phyloP scores from a whole-genome alignment of 2,329 filamentous ascomycete genomes.

The Colletotrichum lini region DNA sequence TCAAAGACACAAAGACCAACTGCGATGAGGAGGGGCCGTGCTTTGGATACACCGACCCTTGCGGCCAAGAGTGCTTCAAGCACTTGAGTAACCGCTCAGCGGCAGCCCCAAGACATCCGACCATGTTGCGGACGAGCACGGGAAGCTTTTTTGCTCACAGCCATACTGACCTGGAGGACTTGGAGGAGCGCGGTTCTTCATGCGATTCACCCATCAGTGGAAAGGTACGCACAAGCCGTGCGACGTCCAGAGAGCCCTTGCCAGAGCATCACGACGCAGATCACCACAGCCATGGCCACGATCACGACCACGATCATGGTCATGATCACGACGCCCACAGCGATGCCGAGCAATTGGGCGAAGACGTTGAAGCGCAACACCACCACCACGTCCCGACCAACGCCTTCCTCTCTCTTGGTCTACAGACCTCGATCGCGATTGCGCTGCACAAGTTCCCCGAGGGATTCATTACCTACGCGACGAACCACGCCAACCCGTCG shows the following conservation, averaged over 20 bases:
- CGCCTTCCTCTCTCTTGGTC: constrained; percentile 92
- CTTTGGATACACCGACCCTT: constrained; percentile 76
- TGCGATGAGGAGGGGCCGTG: constrained; percentile 74
- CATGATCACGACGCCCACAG: constrained; percentile 45
- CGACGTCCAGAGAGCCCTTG: constrained; percentile 57
- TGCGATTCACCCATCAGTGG: constrained; percentile 51
- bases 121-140: constrained; percentile 60
- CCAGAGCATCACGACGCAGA: constrained; percentile 43
- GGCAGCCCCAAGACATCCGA: constrained; percentile 52
- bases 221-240: constrained; percentile 54
- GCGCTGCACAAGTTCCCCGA: constrained; percentile 96
- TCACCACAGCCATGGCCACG: constrained; percentile 45
- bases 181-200: constrained; percentile 48
- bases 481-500: constrained; percentile 92
- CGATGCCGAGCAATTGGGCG: constrained; percentile 47
- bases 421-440: constrained; percentile 96
- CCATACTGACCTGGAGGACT: constrained; percentile 50
- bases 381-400: constrained; percentile 97
- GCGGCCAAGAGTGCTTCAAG: constrained; percentile 76
- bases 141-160: constrained; percentile 50
- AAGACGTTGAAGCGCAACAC: constrained; percentile 72
- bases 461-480: constrained; percentile 91
- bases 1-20: constrained; percentile 74
- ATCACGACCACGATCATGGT: constrained; percentile 16
- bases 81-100: constrained; percentile 61